These are phyloP conservation scores for Drosera spatulata DNA, from an alignment of 179 eudicot species.

Conservation along the genomic window DNA sequence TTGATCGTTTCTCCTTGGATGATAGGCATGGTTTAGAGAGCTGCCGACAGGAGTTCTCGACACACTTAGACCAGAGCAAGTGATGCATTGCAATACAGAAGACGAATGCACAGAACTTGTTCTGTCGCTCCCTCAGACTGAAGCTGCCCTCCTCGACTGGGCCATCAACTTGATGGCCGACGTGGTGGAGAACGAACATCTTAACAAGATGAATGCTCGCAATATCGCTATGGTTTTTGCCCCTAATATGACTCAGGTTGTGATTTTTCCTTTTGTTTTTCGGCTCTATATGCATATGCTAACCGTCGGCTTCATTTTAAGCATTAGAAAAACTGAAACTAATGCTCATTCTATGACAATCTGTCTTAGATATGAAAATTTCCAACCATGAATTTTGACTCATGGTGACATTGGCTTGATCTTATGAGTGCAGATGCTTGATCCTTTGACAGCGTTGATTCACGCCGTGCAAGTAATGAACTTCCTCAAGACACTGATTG, in stretches of 20 bases:
- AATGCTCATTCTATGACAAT: too few relatives aligned
- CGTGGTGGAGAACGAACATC: background rate
- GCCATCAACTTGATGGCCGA: conserved; percentile 2
- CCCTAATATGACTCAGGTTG: conserved; percentile 5
- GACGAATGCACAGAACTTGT: background rate
- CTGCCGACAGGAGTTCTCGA: conserved; percentile 2
- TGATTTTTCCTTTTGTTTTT: background rate
- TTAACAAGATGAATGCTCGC: conserved; percentile 3
- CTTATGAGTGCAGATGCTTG: background rate
- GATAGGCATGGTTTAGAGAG: conserved; percentile 3
- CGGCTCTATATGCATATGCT: background rate
- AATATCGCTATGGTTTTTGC: conserved; percentile 3
- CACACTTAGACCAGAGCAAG: background rate
- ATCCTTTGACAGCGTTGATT: conserved; percentile 4
- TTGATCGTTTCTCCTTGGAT: too few relatives aligned
- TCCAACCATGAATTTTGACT: background rate
- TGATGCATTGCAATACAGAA: background rate
- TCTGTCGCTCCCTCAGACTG: background rate
- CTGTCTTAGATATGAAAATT: too few relatives aligned
- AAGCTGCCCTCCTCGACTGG: conserved; percentile 3
- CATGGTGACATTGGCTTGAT: background rate
- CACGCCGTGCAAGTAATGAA: background rate
- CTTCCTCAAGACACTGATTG: conserved; percentile 3
- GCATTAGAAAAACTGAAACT: too few relatives aligned
- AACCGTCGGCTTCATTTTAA: too few relatives aligned